Evolutionary conservation across 2,329 filamentous ascomycete species (phyloP), one percentile per base, ranked within the genome.

Genomic region (Parafenestella ontariensis): DNA sequence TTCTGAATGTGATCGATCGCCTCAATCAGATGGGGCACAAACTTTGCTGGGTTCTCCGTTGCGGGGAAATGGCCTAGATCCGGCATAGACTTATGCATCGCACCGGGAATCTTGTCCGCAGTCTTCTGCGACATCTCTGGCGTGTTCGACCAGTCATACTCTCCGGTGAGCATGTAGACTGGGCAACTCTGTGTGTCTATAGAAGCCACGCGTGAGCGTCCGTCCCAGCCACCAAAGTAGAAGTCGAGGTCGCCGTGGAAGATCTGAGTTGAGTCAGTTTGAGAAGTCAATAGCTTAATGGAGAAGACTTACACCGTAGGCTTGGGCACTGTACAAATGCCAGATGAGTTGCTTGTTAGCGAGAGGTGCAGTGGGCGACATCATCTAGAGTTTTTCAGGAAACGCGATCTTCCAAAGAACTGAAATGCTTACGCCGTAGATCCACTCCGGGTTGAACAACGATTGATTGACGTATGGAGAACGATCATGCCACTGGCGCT

Each of bases 241-340:
- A 82, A 82, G 64, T 82, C 79, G 15, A 82, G 67, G 54, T 82
- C 79, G 21, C 80, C 80, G 62, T 82, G 80, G 72, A 83, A 82
- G 44, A 82, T 80, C 70, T 72, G 46, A 0, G 41, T 33, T 2
- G 21, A 2, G 7, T 28, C 24, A 43, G 34, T 31, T 15, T 42
- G 17, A 47, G 13, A 6, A 28, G 10, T 9, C 3, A 8, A 17
- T 7, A 1, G 15, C 5, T 9, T 21, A 24, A 8, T 20, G 9
- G 17, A 24, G 15, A 21, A 11, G 1, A 37, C 62, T 41, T 66
- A 73, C 68, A 1, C 79, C 80, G 52, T 82, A 83, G 1, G 81
- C 80, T 70, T 82, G 80, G 0, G 75, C 75, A 5, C 75, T 79
- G 63, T 82, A 82, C 10, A 78, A 53, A 56, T 82, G 81, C 80